Evolutionary conservation across 2,329 filamentous ascomycete genomes (phyloP).

Genomic region (Achaetomium macrosporum): DNA sequence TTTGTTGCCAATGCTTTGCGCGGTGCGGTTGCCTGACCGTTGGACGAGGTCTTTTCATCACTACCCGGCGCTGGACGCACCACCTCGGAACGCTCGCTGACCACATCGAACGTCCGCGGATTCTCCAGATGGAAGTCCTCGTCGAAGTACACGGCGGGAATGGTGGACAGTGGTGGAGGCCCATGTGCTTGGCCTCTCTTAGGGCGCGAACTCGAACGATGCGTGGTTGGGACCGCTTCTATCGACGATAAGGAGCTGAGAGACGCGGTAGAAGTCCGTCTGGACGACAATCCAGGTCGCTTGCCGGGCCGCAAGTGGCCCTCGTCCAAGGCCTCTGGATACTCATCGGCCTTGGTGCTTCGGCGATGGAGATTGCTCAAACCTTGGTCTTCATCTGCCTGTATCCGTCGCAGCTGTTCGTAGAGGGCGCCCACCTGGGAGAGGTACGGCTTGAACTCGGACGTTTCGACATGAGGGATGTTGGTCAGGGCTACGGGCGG

Average conservation of each 20-base stretch:
- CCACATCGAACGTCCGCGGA: conserved; percentile 89
- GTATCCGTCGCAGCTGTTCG: conserved; percentile 79
- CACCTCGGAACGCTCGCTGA: conserved; percentile 95
- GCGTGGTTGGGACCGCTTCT: conserved; percentile 36
- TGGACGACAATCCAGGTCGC: conserved; percentile 31
- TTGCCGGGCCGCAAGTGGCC: conserved; percentile 43
- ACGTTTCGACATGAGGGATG: conserved; percentile 71
- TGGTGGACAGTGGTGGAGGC: conserved; percentile 81
- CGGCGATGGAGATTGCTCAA: conserved; percentile 35
- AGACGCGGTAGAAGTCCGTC: conserved; percentile 41
- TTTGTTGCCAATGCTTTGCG: conserved; percentile 91
- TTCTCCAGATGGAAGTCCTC: conserved; percentile 94
- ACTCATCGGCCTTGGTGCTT: conserved; percentile 38
- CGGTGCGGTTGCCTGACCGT: conserved; percentile 54
- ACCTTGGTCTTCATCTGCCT: conserved; percentile 66
- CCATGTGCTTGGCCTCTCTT: conserved; percentile 60
- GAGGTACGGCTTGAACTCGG: conserved; percentile 79
- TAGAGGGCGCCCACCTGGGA: conserved; percentile 81
- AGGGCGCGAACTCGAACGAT: conserved; percentile 44
- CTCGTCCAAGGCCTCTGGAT: conserved; percentile 35
- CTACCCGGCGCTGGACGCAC: conserved; percentile 60
- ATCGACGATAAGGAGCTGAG: conserved; percentile 46
- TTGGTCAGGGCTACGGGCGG: conserved; percentile 89
- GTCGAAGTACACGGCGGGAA: conserved; percentile 90
- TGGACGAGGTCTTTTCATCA: conserved; percentile 50